Evolutionary conservation across 176 grass and related monocot species (phyloP), one percentile per base, ranked within the genome.

Genomic region (Ensete ventricosum): DNA sequence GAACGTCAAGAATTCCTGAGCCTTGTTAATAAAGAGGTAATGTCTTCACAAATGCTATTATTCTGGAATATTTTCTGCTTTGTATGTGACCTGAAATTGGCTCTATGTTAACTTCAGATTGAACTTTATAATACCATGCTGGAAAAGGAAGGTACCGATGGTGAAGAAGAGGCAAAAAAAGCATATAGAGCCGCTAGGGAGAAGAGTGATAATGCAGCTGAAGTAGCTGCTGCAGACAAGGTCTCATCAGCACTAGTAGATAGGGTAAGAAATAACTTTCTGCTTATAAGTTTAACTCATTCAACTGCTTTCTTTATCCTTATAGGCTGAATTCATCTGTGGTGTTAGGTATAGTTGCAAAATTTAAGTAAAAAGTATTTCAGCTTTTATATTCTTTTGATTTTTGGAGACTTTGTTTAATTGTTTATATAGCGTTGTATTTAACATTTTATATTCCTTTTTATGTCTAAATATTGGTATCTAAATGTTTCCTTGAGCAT

Each of bases 11-110:
- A 97, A 67, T 97, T 97, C 82, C 85, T 97, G 69, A 81, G 80
- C 67, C 90, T 97, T 81, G 94, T 97, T 53, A 91, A 92, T 81
- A 93, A 97, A 54, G 94, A 97, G 94, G 94, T 97, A 84, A 52
- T 23, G 55, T 17, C 22, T 83, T 50, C 23, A 62, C 64, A 12
- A 23, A 52, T 23, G 25, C 34, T 43, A 43, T 43, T 43, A 43
- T 53, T 52, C 21, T 27, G 54, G 23, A 16, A 73, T 73, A 25
- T 57, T 7, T 27, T 5, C 22, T 23, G 16, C 2, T 9, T 52
- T 54, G 9, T 55, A 7, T 27, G 8, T 26, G 2, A 26, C 13
- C 14, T 55, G 17, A 53, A 73, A 12, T 54, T 55, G 51, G 14
- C 53, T 20, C 2, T 27, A 1, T 78, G 22, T 50, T 58, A 64